A percentile compares a stretch with the other conserved stretches of the same genome.
Conservation (phyloP, 345 rosid species). For the Erucastrum elatum region DNA sequence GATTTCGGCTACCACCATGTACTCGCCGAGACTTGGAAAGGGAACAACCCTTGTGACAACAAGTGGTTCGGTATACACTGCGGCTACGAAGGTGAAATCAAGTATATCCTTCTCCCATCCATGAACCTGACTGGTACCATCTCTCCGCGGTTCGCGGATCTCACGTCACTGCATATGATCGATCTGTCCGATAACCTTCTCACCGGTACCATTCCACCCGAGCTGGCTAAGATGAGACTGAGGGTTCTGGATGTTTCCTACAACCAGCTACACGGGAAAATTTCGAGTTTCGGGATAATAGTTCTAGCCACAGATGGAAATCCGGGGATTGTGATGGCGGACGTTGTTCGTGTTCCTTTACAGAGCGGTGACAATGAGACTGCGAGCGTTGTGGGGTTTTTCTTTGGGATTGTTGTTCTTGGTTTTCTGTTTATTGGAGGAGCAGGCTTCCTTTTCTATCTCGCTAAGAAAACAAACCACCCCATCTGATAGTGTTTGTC, state of each 20-base stretch:
- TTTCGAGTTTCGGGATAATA: not conserved
- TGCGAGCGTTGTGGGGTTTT: not conserved
- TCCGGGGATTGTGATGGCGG: not conserved
- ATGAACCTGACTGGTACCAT: not conserved
- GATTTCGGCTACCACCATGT: not conserved
- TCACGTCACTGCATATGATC: not conserved
- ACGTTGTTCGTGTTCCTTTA: not conserved
- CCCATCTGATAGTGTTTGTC: not conserved
- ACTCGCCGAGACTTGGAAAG: not conserved
- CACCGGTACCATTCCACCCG: not conserved
- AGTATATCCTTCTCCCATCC: not conserved
- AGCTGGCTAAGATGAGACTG: not conserved
- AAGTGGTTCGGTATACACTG: not conserved
- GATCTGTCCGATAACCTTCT: not conserved
- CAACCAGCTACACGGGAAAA: not conserved
- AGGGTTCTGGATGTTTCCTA: not conserved
- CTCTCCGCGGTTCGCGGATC: not conserved
- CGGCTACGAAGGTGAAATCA: not conserved
- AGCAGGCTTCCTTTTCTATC: not conserved
- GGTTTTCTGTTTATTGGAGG: not conserved
- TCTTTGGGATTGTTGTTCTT: not conserved
- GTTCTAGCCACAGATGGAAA: not conserved
- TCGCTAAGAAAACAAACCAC: not conserved
- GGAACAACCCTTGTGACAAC: not conserved
- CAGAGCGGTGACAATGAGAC: not conserved